Conservation (phyloP, 306 rosid genomes). For the Lathyrus tuberosus region DNA sequence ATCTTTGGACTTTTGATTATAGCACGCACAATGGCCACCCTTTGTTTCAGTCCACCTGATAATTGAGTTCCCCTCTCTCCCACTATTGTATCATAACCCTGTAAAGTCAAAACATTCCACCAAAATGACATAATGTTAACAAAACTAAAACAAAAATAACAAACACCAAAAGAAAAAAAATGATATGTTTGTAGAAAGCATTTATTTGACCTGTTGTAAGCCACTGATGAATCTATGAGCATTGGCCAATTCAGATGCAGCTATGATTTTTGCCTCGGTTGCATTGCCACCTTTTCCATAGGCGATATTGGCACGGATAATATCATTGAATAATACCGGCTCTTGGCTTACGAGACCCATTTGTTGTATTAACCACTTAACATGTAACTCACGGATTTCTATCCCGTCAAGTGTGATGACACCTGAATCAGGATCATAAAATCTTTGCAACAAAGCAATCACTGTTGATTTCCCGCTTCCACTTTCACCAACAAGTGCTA, state of each 20-base stretch:
- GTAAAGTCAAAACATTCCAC: constrained; percentile 30
- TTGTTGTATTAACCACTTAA: constrained; percentile 92
- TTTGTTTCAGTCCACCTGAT: constrained; percentile 87
- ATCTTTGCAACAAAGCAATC: constrained; percentile 75
- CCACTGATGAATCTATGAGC: constrained; percentile 83
- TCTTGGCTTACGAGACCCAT: constrained; percentile 94
- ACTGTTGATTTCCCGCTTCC: constrained; percentile 94
- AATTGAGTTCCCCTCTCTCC: constrained; percentile 86
- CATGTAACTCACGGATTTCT: constrained; percentile 55
- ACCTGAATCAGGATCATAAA: constrained; percentile 87
- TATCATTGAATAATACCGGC: constrained; percentile 75
- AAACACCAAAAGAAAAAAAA: no score
- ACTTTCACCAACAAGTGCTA: constrained; percentile 92
- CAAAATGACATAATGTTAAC: no score
- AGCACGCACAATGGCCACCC: constrained; percentile 86
- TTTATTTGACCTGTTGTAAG: constrained; percentile 57
- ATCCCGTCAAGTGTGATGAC: constrained; percentile 73
- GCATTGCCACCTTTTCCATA: constrained; percentile 81
- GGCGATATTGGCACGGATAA: constrained; percentile 82
- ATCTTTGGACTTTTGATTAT: constrained; percentile 82
- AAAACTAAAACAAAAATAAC: neutral
- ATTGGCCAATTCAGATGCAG: constrained; percentile 77
- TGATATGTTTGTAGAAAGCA: neutral
- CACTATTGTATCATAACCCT: constrained; percentile 81
- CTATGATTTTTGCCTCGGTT: constrained; percentile 73